phyloP scores from a whole-genome alignment of 257 asterid species.

The Solanum rostratum region DNA sequence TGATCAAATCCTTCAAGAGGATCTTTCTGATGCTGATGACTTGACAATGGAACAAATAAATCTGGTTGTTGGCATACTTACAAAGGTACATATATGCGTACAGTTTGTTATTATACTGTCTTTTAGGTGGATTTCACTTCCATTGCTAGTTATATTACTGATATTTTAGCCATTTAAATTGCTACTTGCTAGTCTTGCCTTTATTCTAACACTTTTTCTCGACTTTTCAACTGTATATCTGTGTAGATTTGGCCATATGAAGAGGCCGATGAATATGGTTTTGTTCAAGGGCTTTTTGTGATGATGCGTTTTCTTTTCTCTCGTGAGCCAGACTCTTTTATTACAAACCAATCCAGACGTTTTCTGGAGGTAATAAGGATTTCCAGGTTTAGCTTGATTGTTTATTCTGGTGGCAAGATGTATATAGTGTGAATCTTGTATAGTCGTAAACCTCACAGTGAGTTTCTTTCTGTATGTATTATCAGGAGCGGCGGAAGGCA shows the following conservation, averaged over 20 bases:
- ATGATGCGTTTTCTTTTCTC: constrained; percentile 70
- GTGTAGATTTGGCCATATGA: constrained; percentile 92
- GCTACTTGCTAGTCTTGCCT: background rate
- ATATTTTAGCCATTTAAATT: background rate
- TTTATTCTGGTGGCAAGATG: background rate
- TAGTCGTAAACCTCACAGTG: background rate
- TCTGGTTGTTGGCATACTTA: constrained; percentile 70
- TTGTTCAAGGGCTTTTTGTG: constrained; percentile 77
- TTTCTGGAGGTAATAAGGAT: constrained; percentile 46
- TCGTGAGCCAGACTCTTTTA: constrained; percentile 45
- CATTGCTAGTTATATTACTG: background rate
- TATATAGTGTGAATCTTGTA: background rate
- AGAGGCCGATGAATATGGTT: constrained; percentile 76
- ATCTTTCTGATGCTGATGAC: constrained; percentile 64
- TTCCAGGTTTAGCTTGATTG: background rate
- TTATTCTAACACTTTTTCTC: background rate
- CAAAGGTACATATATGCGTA: constrained; percentile 48
- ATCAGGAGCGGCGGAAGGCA: constrained; percentile 56
- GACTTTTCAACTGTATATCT: constrained; percentile 10
- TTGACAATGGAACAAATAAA: constrained; percentile 63
- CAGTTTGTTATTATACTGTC: background rate
- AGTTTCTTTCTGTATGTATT: constrained; percentile 5
- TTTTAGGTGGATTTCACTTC: background rate
- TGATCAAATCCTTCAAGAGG: constrained; percentile 82
- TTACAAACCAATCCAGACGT: constrained; percentile 27